These are phyloP conservation scores for Schizonepeta tenuifolia DNA, from an alignment of 257 asterid species.

Conservation along the genomic window DNA sequence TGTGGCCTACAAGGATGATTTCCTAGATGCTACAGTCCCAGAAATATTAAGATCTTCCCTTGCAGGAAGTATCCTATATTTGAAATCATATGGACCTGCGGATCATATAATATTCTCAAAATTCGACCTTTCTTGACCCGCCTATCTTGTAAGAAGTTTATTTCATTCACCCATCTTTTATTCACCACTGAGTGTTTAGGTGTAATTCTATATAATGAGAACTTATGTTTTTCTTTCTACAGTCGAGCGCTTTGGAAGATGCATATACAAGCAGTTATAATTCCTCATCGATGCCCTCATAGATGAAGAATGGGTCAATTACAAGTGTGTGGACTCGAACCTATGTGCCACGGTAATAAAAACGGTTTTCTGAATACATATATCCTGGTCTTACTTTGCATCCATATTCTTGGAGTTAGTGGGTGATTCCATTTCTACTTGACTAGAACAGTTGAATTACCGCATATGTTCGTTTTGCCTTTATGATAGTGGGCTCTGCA, in stretches of 20 bases:
- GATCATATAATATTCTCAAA: constrained; percentile 91
- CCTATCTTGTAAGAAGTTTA: constrained; percentile 74
- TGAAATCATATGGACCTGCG: constrained; percentile 88
- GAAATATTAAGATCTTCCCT: constrained; percentile 98
- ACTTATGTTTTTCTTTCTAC: constrained; percentile 42
- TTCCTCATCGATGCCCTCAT: constrained; percentile 92
- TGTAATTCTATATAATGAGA: constrained; percentile 12
- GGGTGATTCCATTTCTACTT: neutral
- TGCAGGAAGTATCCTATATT: constrained; percentile 90
- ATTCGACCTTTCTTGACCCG: constrained; percentile 90
- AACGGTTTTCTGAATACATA: constrained; percentile 24
- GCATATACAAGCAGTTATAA: constrained; percentile 88
- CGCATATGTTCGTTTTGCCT: too few species aligned
- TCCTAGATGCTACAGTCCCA: constrained; percentile 89
- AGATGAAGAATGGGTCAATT: constrained; percentile 78
- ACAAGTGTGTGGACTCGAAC: constrained; percentile 80
- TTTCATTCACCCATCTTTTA: constrained; percentile 25
- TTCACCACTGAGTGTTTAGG: constrained; percentile 10
- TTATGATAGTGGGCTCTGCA: too few species aligned
- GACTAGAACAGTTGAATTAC: too few species aligned
- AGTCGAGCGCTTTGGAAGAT: constrained; percentile 92
- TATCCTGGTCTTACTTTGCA: neutral
- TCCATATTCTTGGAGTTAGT: neutral
- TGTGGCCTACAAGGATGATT: constrained; percentile 67
- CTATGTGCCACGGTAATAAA: constrained; percentile 82